Evolutionary conservation across 2,329 filamentous ascomycete species (phyloP), one percentile per base, ranked within the genome.

Genomic region (Torrubiellomyces zombiae): DNA sequence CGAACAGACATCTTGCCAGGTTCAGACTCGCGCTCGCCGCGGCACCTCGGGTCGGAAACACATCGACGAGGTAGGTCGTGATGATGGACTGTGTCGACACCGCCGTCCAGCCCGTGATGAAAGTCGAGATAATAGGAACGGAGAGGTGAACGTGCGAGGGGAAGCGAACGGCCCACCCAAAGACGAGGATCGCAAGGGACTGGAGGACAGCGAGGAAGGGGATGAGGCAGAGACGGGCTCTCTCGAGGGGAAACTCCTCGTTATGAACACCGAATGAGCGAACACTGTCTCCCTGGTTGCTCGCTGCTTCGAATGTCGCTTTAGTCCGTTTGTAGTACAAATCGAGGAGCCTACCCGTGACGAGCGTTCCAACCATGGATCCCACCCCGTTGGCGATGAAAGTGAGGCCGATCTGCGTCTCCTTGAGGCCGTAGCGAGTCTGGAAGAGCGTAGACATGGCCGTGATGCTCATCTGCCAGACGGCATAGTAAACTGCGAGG

Each of bases 321-420:
- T n/a, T n/a, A n/a, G n/a, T n/a, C 7, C 67, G 58, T 0, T 55
- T 50, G 38, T 69, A 78, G 39, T 73, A 70, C 51, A 58, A 63
- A 43, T 78, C 69, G 6, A 75, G 51, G 4, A 73, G 35, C 20
- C 54, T 53, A 9, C 72, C 66, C 1, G 48, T 43, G 1, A 44
- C 32, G 10, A 48, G 24, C 3, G 48, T 40, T 4, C 51, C 48
- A 2, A 50, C n/a, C 10, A 51, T 40, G 15, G 47, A 48, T 3
- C 53, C 55, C 6, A 38, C 31, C 3, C 47, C 45, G 29, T 49
- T 49, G 6, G 55, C 52, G 7, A 55, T 42, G 33, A 48, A 55
- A 38, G 44, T 48, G 4, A 55, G 38, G n/a, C 60, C 60, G 2
- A 64, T 45, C 15, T 55, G 51, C 10, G 46, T 30, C 14, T 45